These are phyloP conservation scores for Brassica balearica DNA, from an alignment of 441 rosid species.

Conservation along the genomic window DNA sequence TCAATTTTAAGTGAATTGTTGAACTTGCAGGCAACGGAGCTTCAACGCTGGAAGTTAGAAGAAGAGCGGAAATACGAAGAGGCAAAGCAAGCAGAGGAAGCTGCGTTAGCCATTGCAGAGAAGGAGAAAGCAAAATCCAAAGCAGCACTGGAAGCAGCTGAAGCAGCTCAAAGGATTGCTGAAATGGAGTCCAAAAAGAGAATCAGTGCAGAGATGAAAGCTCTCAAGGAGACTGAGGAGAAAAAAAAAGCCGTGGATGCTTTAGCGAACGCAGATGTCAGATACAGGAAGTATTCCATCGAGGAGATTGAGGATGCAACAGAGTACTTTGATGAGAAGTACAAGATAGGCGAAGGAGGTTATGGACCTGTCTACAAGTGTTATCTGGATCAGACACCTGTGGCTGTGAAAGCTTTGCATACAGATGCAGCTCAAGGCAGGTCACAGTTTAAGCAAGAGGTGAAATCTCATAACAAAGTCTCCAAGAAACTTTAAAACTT, in stretches of 20 bases:
- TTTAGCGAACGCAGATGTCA: conserved; percentile 54
- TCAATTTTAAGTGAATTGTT: conserved; percentile 24
- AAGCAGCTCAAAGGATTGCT: conserved; percentile 86
- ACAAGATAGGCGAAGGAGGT: conserved; percentile 93
- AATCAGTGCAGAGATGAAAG: conserved; percentile 76
- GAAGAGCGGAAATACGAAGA: conserved; percentile 81
- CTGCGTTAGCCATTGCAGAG: conserved; percentile 80
- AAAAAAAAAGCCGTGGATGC: conserved; percentile 71
- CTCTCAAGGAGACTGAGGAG: conserved; percentile 73
- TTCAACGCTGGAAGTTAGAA: conserved; percentile 80
- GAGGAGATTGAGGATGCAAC: conserved; percentile 90
- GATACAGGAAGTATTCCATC: conserved; percentile 86
- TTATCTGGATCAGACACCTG: conserved; percentile 75
- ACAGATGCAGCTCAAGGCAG: conserved; percentile 93
- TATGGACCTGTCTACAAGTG: conserved; percentile 92
- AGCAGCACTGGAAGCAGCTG: conserved; percentile 90
- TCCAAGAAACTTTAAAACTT: neutral
- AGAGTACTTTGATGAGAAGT: conserved; percentile 59
- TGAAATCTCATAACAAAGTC: conserved; percentile 36
- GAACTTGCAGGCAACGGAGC: conserved; percentile 71
- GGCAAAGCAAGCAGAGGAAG: conserved; percentile 80
- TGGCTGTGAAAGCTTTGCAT: conserved; percentile 84
- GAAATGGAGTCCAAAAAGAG: conserved; percentile 81
- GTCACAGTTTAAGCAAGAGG: conserved; percentile 96
- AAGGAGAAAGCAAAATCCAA: conserved; percentile 83